Evolutionary conservation across 2,329 filamentous ascomycete genomes (phyloP).

Genomic region (Calonectria fujianensis): DNA sequence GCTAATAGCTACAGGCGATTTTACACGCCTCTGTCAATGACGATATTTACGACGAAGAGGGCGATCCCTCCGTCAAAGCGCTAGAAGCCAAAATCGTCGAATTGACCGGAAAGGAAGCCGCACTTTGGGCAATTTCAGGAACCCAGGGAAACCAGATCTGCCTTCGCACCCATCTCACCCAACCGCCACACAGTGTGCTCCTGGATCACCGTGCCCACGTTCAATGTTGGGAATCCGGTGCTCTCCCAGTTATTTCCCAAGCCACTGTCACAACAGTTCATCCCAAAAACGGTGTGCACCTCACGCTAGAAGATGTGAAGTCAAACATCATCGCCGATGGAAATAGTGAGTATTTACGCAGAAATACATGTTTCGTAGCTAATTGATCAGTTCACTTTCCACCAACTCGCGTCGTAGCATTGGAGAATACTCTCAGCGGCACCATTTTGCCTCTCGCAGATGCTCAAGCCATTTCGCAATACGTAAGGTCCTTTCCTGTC

Average conservation of each 20-base stretch:
- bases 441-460: slow-evolving; percentile 84
- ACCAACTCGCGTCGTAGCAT: slow-evolving; percentile 84
- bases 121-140: slow-evolving; percentile 53
- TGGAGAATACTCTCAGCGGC: slow-evolving; percentile 89
- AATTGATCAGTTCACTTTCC: slow-evolving; percentile 79
- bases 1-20: slow-evolving; percentile 44
- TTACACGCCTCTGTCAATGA: slow-evolving; percentile 55
- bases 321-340: slow-evolving; percentile 52
- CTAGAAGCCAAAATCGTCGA: slow-evolving; percentile 50
- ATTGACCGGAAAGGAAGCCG: slow-evolving; percentile 54
- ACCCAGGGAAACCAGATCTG: slow-evolving; percentile 56
- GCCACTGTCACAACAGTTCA: slow-evolving; percentile 79
- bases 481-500: slow-evolving; percentile 70
- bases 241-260: slow-evolving; percentile 80
- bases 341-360: slow-evolving; percentile 47
- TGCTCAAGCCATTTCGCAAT: slow-evolving; percentile 78
- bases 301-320: slow-evolving; percentile 84
- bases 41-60: slow-evolving; percentile 55
- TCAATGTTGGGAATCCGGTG: slow-evolving; percentile 77
- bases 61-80: slow-evolving; percentile 53
- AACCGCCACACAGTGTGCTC: slow-evolving; percentile 54
- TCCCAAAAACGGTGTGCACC: slow-evolving; percentile 80
- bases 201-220: slow-evolving; percentile 84
- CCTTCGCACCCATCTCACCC: slow-evolving; percentile 53
- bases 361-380: slow-evolving; percentile 61